Conservation (phyloP, 2,329 filamentous ascomycete genomes). For the Tolypocladium sp. region DNA sequence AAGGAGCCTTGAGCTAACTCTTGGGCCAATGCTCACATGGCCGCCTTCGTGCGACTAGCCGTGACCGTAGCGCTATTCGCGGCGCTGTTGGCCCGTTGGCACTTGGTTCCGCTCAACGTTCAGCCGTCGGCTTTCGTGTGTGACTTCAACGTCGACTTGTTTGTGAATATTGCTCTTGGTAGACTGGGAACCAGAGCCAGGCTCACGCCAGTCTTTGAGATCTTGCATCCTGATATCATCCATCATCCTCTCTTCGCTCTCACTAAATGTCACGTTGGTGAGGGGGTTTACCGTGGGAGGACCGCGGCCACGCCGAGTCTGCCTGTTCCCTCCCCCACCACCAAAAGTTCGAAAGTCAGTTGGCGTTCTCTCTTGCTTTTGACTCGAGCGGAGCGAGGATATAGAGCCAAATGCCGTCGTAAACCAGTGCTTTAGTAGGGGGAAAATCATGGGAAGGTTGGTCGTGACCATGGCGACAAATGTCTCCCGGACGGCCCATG, state of each 20-base stretch:
- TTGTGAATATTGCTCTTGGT: neutral
- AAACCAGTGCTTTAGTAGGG: constrained; percentile 29
- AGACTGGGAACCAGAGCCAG: neutral
- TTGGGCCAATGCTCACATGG: neutral
- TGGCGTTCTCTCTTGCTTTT: constrained; percentile 11
- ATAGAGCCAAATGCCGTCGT: constrained; percentile 13
- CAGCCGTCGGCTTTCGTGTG: neutral
- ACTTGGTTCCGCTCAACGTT: neutral
- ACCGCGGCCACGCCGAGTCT: constrained; percentile 4
- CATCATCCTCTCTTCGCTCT: constrained; percentile 14
- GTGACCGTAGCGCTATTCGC: neutral
- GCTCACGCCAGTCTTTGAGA: neutral
- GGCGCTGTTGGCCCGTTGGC: no score
- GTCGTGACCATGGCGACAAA: constrained; percentile 34
- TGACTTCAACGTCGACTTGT: neutral
- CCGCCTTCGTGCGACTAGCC: neutral
- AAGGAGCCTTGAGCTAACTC: neutral
- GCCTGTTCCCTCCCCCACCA: constrained; percentile 4
- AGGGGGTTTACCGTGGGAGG: constrained; percentile 8
- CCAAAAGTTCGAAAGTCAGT: constrained; percentile 10
- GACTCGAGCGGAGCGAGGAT: constrained; percentile 10
- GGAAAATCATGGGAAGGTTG: constrained; percentile 35
- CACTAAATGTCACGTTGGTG: constrained; percentile 9
- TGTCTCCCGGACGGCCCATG: constrained; percentile 33
- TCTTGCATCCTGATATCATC: constrained; percentile 11